Evolutionary conservation across 148 eudicot genomes (phyloP).

Genomic region (Chenopodium quinoa): DNA sequence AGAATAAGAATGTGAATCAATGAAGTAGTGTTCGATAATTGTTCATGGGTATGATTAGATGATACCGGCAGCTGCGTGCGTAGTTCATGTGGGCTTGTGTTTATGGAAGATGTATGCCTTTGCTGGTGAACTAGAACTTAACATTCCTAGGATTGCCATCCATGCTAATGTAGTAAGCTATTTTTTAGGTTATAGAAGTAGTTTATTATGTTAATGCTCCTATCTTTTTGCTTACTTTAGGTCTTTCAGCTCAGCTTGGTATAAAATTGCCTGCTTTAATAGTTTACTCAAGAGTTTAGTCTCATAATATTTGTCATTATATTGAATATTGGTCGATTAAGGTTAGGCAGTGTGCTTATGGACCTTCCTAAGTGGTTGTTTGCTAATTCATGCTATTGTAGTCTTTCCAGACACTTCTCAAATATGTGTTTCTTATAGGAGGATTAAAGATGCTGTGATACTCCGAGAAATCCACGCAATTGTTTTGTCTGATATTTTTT

Average conservation of each 20-base stretch:
- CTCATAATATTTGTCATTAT: not conserved
- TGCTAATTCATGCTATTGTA: not conserved
- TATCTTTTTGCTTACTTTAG: not conserved
- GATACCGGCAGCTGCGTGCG: not conserved
- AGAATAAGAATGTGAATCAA: not conserved
- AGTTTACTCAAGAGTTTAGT: not conserved
- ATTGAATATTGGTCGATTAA: no score
- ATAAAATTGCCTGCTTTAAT: not conserved
- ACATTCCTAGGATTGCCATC: not conserved
- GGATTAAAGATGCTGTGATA: not conserved
- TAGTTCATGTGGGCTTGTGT: not conserved
- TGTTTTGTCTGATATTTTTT: no score
- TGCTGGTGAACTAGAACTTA: not conserved
- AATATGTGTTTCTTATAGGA: not conserved
- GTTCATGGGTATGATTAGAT: not conserved
- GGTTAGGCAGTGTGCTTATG: not conserved
- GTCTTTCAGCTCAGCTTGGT: not conserved
- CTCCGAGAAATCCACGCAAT: no score
- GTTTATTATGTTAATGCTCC: not conserved
- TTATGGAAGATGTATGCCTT: not conserved
- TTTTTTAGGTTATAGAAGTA: not conserved
- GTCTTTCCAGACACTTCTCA: not conserved
- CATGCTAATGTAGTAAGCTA: not conserved
- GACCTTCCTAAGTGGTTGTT: not conserved
- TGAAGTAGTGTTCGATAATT: not conserved